These are phyloP conservation scores for Pecoramyces ruminantium DNA, from an alignment of 192 early-diverging fungal species.

Conservation along the genomic window DNA sequence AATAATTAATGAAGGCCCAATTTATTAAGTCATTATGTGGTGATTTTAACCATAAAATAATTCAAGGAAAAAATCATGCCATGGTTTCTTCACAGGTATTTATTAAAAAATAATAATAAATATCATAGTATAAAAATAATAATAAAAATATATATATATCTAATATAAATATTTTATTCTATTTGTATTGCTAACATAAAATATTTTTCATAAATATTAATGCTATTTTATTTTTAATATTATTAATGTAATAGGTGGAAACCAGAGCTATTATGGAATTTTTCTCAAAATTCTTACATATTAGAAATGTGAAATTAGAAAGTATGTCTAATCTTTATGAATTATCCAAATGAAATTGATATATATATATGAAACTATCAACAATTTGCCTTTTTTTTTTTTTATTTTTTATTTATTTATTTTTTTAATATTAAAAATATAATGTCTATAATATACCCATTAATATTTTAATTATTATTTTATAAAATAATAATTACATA, in stretches of 20 bases:
- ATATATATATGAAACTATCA: no score
- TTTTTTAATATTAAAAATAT: no score
- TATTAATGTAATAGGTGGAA: slow-evolving; percentile 15
- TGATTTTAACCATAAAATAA: slow-evolving; percentile 11
- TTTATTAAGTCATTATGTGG: neutral
- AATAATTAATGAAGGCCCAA: slow-evolving; percentile 2
- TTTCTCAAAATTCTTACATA: slow-evolving; percentile 28
- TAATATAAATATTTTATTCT: no score
- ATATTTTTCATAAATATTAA: neutral
- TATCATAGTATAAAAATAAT: no score
- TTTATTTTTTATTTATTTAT: no score
- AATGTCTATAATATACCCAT: no score
- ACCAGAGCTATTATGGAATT: slow-evolving; percentile 45
- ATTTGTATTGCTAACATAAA: no score
- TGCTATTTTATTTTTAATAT: neutral
- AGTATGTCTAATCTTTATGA: slow-evolving; percentile 46
- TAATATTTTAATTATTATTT: no score
- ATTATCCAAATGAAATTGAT: neutral
- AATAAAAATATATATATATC: no score
- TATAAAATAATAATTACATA: no score
- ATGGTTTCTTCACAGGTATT: slow-evolving; percentile 39
- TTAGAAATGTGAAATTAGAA: slow-evolving; percentile 34
- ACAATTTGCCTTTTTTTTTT: no score
- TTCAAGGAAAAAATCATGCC: slow-evolving; percentile 36
- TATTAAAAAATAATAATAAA: no score